phyloP scores from a whole-genome alignment of 768 basidiomycete genomes.

The Boletus barrowsii region DNA sequence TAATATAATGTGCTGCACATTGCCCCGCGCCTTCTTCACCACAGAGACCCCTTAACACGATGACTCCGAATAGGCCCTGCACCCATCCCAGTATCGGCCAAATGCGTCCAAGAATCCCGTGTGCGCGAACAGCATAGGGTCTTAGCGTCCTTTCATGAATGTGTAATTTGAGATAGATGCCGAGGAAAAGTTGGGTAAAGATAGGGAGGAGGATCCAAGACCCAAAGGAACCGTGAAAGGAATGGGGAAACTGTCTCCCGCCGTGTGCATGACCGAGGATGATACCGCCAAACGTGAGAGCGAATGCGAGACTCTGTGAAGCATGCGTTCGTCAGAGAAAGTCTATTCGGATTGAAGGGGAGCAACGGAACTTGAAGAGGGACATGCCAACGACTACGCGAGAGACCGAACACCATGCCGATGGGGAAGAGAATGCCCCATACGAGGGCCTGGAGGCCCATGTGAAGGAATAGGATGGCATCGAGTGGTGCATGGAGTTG shows the following conservation, averaged over 20 bases:
- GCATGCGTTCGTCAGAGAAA: not conserved
- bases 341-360: not conserved
- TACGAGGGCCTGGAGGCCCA: conserved; percentile 67
- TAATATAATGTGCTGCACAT: conserved; percentile 86
- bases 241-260: conserved; percentile 72
- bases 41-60: conserved; percentile 75
- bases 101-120: conserved; percentile 77
- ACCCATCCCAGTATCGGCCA: conserved; percentile 87
- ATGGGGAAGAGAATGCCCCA: conserved; percentile 89
- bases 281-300: conserved; percentile 69
- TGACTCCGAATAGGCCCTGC: conserved; percentile 85
- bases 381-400: conserved; percentile 87
- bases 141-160: conserved; percentile 75
- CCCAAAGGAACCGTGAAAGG: conserved; percentile 70
- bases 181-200: conserved; percentile 61
- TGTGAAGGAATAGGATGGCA: conserved; percentile 78
- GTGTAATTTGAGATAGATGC: conserved; percentile 90
- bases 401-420: conserved; percentile 73
- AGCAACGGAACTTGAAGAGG: conserved; percentile 62
- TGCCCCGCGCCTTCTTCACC: conserved; percentile 69
- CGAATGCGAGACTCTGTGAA: conserved; percentile 60
- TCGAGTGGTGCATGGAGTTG: conserved; percentile 67
- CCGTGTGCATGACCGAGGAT: conserved; percentile 84
- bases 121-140: conserved; percentile 64
- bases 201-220: conserved; percentile 56